Evolutionary conservation across 495 filamentous ascomycete species (phyloP).

Genomic region (Penicillium antarcticum): DNA sequence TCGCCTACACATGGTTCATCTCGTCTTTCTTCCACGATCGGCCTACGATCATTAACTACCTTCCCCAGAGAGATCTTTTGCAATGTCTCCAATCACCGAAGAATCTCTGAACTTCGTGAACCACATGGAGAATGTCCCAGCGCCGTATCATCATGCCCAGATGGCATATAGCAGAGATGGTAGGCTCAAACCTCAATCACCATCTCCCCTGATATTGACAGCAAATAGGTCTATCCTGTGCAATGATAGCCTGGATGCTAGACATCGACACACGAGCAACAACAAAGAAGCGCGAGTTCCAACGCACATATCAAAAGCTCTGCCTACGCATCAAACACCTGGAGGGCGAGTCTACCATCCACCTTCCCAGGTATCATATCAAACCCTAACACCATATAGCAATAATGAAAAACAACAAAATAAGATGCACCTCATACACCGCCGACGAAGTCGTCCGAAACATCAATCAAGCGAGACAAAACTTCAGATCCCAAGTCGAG

Average conservation of each 20-base stretch:
- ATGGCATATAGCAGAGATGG: slow-evolving; percentile 1
- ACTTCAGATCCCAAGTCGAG: neutral
- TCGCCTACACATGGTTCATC: no score
- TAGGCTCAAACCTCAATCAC: neutral
- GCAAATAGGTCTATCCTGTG: neutral
- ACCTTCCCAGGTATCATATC: no score
- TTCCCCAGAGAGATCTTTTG: no score
- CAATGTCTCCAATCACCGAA: no score
- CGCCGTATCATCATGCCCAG: neutral
- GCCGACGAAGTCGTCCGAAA: neutral
- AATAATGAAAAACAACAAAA: neutral
- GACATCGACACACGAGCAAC: slow-evolving; percentile 1
- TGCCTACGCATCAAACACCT: slow-evolving; percentile 3
- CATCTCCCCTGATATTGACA: neutral
- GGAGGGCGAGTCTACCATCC: neutral
- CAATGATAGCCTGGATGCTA: slow-evolving; percentile 6
- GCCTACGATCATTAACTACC: neutral
- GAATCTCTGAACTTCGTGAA: neutral
- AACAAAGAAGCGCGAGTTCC: slow-evolving; percentile 3
- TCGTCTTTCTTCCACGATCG: neutral
- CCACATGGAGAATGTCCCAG: slow-evolving; percentile 1
- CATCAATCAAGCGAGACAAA: neutral
- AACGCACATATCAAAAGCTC: neutral
- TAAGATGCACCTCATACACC: neutral
- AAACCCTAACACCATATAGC: neutral